Conservation (phyloP, 805 yeast species). For the Candida taoyuanica region DNA sequence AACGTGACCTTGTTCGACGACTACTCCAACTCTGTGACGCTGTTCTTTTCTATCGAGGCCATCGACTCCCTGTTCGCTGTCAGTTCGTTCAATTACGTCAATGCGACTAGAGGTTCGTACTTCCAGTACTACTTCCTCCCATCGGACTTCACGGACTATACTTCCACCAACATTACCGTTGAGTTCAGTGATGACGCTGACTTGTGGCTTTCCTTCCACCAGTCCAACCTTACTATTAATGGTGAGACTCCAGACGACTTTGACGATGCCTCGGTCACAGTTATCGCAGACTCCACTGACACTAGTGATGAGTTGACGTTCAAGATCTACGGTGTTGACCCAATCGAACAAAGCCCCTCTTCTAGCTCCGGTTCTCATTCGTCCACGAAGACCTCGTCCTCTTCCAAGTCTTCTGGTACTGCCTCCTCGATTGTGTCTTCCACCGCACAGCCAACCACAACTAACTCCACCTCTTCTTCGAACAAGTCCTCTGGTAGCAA, state of each 20-base stretch:
- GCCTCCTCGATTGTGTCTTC: slow-evolving; percentile 11
- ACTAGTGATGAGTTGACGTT: slow-evolving; percentile 40
- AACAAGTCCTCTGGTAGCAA: slow-evolving; percentile 21
- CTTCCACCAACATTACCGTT: slow-evolving; percentile 45
- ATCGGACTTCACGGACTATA: slow-evolving; percentile 52
- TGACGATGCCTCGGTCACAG: slow-evolving; percentile 33
- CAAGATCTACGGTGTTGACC: slow-evolving; percentile 47
- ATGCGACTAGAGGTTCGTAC: slow-evolving; percentile 62
- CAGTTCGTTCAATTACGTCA: slow-evolving; percentile 46
- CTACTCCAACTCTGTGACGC: slow-evolving; percentile 53
- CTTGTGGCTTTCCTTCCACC: slow-evolving; percentile 63
- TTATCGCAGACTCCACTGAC: slow-evolving; percentile 37
- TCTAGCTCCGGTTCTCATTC: slow-evolving; percentile 28
- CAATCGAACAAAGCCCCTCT: slow-evolving; percentile 20
- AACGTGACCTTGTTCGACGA: slow-evolving; percentile 54
- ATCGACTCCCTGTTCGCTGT: slow-evolving; percentile 53
- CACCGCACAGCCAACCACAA: slow-evolving; percentile 23
- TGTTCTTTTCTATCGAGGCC: slow-evolving; percentile 55
- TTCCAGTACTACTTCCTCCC: slow-evolving; percentile 53
- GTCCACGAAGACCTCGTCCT: slow-evolving; percentile 25
- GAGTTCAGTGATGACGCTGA: slow-evolving; percentile 35
- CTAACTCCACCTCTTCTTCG: slow-evolving; percentile 22
- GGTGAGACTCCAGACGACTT: slow-evolving; percentile 63
- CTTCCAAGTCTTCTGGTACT: slow-evolving; percentile 24
- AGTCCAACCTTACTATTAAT: slow-evolving; percentile 54